Conservation (phyloP, 2,329 filamentous ascomycete genomes). For the Ceratocystis ficicola region DNA sequence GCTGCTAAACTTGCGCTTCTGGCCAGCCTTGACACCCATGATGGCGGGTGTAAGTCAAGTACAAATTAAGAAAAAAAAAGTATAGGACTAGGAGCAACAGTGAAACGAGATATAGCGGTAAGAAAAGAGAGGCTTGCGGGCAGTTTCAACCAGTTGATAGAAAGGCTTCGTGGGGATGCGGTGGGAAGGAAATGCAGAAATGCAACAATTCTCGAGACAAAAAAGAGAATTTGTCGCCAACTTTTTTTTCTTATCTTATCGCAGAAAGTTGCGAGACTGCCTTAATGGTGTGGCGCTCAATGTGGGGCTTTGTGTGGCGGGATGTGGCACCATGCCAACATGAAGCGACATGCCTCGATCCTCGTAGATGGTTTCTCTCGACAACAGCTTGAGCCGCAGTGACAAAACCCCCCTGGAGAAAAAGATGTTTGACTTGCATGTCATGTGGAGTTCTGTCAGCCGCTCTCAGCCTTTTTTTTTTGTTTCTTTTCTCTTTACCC, state of each 20-base stretch:
- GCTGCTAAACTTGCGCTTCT: conserved; percentile 32
- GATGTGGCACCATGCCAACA: too few relatives aligned
- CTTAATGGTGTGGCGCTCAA: neutral
- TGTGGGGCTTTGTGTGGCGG: conserved; percentile 8
- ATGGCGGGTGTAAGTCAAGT: conserved; percentile 8
- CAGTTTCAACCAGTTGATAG: too few relatives aligned
- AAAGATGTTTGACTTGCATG: neutral
- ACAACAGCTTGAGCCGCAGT: neutral
- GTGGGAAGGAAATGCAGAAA: neutral
- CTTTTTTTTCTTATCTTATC: conserved; percentile 24
- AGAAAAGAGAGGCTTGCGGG: neutral
- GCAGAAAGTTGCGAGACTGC: conserved; percentile 8
- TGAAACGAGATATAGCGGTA: conserved; percentile 1
- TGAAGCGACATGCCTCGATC: too few relatives aligned
- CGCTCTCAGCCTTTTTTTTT: neutral
- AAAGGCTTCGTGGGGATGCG: too few relatives aligned
- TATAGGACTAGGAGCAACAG: neutral
- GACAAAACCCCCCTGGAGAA: neutral
- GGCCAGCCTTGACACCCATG: conserved; percentile 25
- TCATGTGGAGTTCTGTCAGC: neutral
- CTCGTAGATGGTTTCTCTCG: neutral
- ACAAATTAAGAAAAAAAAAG: conserved; percentile 9
- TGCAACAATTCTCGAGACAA: neutral
- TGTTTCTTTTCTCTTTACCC: neutral
- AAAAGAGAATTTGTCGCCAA: conserved; percentile 14